These are phyloP conservation scores for Cerrena zonata DNA, from an alignment of 1,284 basidiomycete species.

Conservation along the genomic window DNA sequence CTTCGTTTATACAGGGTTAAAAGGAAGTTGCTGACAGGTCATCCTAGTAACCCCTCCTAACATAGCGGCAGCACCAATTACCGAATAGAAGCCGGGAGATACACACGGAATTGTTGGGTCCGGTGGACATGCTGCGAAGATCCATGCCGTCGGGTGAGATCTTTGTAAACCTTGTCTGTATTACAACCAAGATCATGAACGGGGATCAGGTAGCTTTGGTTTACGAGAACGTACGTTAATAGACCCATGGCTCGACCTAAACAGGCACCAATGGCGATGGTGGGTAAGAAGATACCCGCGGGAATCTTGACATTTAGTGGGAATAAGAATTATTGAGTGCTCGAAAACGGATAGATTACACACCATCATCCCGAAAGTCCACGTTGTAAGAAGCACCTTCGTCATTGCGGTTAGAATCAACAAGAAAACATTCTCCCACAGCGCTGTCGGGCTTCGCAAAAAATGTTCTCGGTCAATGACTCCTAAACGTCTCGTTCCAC, in stretches of 20 bases:
- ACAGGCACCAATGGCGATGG: conserved; percentile 67
- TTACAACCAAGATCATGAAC: background rate
- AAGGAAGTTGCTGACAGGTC: conserved; percentile 49
- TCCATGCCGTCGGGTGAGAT: conserved; percentile 57
- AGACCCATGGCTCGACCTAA: conserved; percentile 64
- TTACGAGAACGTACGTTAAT: conserved; percentile 55
- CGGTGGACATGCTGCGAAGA: conserved; percentile 65
- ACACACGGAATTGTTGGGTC: conserved; percentile 65
- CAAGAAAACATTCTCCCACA: conserved; percentile 62
- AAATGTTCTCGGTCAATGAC: conserved; percentile 3
- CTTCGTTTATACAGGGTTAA: no score
- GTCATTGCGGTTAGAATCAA: conserved; percentile 54
- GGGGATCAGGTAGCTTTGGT: background rate
- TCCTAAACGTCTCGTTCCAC: background rate
- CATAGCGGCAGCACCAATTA: conserved; percentile 78
- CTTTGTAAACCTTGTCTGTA: conserved; percentile 58
- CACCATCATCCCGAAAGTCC: conserved; percentile 76
- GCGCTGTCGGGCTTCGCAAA: conserved; percentile 47
- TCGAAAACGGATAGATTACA: conserved; percentile 18
- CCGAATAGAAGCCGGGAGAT: conserved; percentile 77
- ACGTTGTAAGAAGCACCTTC: conserved; percentile 61
- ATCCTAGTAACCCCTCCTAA: conserved; percentile 77
- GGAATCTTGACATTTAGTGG: conserved; percentile 41
- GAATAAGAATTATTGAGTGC: background rate
- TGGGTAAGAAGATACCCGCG: conserved; percentile 70